Percentiles rank a stretch among this genome's conserved stretches.
These are phyloP conservation scores for Ruellia speciosa DNA, from an alignment of 305 asterid genomes.

Conservation along the genomic window DNA sequence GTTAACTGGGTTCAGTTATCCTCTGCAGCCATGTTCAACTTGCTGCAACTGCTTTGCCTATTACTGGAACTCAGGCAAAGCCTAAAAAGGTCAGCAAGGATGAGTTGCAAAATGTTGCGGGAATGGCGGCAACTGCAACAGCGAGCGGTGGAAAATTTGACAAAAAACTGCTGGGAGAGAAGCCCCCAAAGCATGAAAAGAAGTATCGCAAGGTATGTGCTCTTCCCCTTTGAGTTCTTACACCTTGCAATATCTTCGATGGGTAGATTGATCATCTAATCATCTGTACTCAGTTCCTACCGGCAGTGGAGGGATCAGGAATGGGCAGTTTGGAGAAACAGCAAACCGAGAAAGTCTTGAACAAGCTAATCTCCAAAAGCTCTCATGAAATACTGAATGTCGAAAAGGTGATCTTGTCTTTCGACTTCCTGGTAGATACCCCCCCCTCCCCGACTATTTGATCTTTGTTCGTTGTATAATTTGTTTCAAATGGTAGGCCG, in stretches of 20 bases:
- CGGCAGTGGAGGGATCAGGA: slow-evolving; percentile 90
- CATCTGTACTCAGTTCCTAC: slow-evolving; percentile 55
- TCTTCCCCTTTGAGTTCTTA: not conserved
- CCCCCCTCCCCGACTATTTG: not conserved
- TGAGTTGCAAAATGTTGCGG: slow-evolving; percentile 81
- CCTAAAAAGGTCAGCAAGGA: slow-evolving; percentile 69
- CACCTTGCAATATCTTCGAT: not conserved
- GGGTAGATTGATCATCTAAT: not conserved
- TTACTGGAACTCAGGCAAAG: slow-evolving; percentile 64
- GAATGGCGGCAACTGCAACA: slow-evolving; percentile 86
- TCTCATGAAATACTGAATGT: slow-evolving; percentile 91
- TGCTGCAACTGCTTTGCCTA: slow-evolving; percentile 83
- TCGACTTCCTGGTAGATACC: no score
- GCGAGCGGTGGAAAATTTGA: slow-evolving; percentile 98
- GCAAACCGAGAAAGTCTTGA: slow-evolving; percentile 79
- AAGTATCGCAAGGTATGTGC: slow-evolving; percentile 70
- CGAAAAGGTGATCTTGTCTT: slow-evolving; percentile 48
- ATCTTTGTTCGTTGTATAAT: not conserved
- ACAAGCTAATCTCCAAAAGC: slow-evolving; percentile 60
- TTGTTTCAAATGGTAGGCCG: slow-evolving; percentile 46
- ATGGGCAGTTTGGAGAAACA: slow-evolving; percentile 76
- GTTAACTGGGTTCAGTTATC: slow-evolving; percentile 13
- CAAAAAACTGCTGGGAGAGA: slow-evolving; percentile 88
- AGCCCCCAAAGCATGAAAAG: slow-evolving; percentile 85
- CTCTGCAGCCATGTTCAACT: slow-evolving; percentile 80